A percentile compares a stretch with the other conserved stretches of the same genome.
phyloP scores from a whole-genome alignment of 148 eudicot genomes.

The Vaccinium myrtillus region DNA sequence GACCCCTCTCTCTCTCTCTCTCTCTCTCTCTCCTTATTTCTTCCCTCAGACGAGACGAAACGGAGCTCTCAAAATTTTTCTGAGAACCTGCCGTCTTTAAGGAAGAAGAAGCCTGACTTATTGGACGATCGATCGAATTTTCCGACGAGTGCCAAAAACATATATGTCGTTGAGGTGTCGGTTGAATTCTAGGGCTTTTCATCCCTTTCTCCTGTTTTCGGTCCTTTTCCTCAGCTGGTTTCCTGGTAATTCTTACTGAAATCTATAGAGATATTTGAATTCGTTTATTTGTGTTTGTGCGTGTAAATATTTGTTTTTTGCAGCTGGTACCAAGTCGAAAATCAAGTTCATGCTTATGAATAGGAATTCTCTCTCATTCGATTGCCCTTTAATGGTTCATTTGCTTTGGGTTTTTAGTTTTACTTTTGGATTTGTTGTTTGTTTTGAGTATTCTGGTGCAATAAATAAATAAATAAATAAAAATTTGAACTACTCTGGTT shows the following conservation, averaged over 20 bases:
- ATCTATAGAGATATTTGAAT: neutral
- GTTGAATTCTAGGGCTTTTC: constrained; percentile 24
- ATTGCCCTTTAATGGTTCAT: neutral
- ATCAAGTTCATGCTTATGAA: neutral
- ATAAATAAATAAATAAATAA: too few relatives aligned
- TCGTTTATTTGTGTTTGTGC: neutral
- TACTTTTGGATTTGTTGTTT: too few relatives aligned
- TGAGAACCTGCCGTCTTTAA: neutral
- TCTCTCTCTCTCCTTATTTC: neutral
- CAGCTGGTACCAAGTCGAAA: neutral
- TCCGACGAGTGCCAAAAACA: neutral
- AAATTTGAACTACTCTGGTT: neutral
- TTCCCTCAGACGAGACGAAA: neutral
- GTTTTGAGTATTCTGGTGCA: too few relatives aligned
- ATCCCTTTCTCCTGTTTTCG: constrained; percentile 10
- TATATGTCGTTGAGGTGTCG: constrained; percentile 23
- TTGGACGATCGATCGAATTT: constrained; percentile 17
- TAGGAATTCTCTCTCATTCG: neutral
- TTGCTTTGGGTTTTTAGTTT: neutral
- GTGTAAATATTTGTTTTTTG: neutral
- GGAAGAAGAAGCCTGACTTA: neutral
- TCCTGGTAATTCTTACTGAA: constrained; percentile 35
- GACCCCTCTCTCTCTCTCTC: neutral
- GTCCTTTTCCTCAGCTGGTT: constrained; percentile 36
- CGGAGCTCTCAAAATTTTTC: neutral